phyloP scores from a whole-genome alignment of 78 protist species.

The Tieghemostelium lacteum region DNA sequence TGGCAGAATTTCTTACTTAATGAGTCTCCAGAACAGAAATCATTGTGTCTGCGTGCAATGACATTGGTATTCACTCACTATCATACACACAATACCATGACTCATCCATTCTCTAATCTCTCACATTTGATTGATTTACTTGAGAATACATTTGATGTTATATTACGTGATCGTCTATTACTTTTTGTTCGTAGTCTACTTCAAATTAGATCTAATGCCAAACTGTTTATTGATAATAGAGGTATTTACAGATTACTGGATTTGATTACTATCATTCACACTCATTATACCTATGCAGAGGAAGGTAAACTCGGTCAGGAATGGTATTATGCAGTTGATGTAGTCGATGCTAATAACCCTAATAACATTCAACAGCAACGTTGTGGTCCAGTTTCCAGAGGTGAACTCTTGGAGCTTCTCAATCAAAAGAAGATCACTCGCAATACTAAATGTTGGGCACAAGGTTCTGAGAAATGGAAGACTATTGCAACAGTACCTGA shows the following conservation, averaged over 20 bases:
- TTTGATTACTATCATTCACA: constrained; percentile 83
- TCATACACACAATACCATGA: constrained; percentile 36
- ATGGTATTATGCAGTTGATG: constrained; percentile 85
- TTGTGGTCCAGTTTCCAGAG: constrained; percentile 69
- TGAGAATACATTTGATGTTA: constrained; percentile 27
- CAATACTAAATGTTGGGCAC: constrained; percentile 88
- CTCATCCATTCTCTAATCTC: constrained; percentile 57
- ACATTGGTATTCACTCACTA: constrained; percentile 83
- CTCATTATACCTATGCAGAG: constrained; percentile 76
- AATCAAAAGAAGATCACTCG: constrained; percentile 21
- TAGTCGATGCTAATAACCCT: neutral
- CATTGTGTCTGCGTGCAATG: constrained; percentile 87
- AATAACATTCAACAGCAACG: constrained; percentile 1
- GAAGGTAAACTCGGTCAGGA: constrained; percentile 52
- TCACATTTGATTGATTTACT: constrained; percentile 78
- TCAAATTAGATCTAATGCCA: constrained; percentile 58
- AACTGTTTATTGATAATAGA: constrained; percentile 82
- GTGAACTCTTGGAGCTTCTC: constrained; percentile 31
- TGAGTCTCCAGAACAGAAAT: constrained; percentile 18
- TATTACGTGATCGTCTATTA: constrained; percentile 88
- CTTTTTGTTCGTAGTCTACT: constrained; percentile 77
- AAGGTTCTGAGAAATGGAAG: constrained; percentile 90
- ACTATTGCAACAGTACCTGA: constrained; percentile 70
- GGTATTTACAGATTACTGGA: constrained; percentile 80
- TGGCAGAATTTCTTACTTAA: constrained; percentile 91